phyloP scores from a whole-genome alignment of 2,329 filamentous ascomycete genomes.

The Fusarium scirpi region DNA sequence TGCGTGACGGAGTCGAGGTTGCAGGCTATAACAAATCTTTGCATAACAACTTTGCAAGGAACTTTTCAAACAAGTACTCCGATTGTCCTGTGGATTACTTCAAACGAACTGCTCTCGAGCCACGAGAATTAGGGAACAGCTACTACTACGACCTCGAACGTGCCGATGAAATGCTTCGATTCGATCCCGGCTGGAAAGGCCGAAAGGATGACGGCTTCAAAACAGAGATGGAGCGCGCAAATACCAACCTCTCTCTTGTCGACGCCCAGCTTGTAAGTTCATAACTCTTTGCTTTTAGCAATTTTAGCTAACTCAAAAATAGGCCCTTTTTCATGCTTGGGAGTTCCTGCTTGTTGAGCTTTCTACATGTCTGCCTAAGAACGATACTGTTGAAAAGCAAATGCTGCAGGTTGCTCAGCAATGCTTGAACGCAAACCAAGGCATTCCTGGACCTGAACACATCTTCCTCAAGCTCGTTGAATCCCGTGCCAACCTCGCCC shows the following conservation, averaged over 20 bases:
- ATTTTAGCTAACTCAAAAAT: conserved; percentile 34
- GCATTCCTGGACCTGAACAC: conserved; percentile 77
- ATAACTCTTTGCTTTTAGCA: conserved; percentile 43
- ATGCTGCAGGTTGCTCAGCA: conserved; percentile 81
- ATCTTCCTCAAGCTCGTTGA: conserved; percentile 86
- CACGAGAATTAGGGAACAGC: conserved; percentile 74
- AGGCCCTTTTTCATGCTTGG: conserved; percentile 89
- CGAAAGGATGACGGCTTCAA: conserved; percentile 78
- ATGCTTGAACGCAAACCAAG: conserved; percentile 82
- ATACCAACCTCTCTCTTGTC: conserved; percentile 90
- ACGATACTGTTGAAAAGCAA: conserved; percentile 70
- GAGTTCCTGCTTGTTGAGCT: conserved; percentile 88
- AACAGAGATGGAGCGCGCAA: conserved; percentile 86
- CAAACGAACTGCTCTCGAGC: conserved; percentile 77
- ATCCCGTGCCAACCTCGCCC: conserved; percentile 81
- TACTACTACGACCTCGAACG: conserved; percentile 88
- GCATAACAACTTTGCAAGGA: conserved; percentile 85
- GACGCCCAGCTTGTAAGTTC: conserved; percentile 85
- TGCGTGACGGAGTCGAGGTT: conserved; percentile 82
- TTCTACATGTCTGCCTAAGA: conserved; percentile 70
- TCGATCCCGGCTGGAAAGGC: conserved; percentile 82
- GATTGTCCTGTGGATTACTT: conserved; percentile 81
- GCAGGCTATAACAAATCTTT: conserved; percentile 87
- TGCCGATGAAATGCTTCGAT: conserved; percentile 79
- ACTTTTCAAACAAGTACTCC: conserved; percentile 82